Evolutionary conservation across 2,329 filamentous ascomycete genomes (phyloP), one percentile per base, ranked within the genome.

Genomic region (Xylaria sp.): DNA sequence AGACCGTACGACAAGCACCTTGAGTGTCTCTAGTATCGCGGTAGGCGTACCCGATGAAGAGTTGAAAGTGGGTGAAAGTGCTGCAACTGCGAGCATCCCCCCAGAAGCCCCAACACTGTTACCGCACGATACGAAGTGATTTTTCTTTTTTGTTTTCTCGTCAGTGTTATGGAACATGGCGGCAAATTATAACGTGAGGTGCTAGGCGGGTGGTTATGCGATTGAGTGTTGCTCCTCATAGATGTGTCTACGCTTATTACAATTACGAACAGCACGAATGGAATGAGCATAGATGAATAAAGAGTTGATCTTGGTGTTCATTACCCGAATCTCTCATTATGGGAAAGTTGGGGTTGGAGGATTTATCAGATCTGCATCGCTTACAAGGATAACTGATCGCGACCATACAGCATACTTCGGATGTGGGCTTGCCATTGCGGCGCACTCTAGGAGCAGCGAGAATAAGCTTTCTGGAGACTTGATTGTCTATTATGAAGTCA

Each of bases 1-100:
- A 9, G 84, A 86, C 59, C 80, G 85, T 55, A 81, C 82, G 3
- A 79, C 83, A 29, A 87, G 84, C 73, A 78, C 81, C 60, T 66
- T 83, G 62, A 88, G 85, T 66, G 75, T 82, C 5, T 71, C 80
- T 25, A 84, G 82, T 66, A 77, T 85, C 1, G 85, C 80, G 5
- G 83, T 88, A 0, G 87, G 87, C 1, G 87, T 89, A 2, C 84
- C 87, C 0, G 88, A 90, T 51, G 87, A 89, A 55, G 87, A 88
- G 75, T 78, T 90, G 51, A 83, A 83, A 60, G 87, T 90, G 32
- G 88, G 88, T 1, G 88, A 90, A 80, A 90, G 88, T 70, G 88
- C 88, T 0, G 86, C 87, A 1, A 89, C 86, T 72, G 79, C 81
- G 0, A 81, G 81, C 0, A 64, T 82, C 53, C 59, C 58, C 16